Base-by-base conservation (phyloP, 2,329 filamentous ascomycete genomes). In the Tolypocladium nubicola region DNA sequence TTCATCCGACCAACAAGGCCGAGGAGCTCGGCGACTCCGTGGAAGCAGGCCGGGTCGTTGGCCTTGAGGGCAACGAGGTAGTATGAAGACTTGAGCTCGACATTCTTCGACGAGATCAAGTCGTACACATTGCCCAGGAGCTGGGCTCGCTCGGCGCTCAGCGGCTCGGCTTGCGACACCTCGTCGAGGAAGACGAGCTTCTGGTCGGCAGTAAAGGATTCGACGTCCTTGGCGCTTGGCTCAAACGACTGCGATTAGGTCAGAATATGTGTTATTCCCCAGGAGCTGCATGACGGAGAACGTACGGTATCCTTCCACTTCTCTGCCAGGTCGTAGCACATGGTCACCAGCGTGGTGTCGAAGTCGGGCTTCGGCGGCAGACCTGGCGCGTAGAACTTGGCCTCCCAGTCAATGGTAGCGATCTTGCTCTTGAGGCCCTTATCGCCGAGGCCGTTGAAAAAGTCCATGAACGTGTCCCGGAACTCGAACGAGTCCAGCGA, bases 401-500 rank as follows among this genome's bases (percentile, higher is more conserved):
- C 82, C 59, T 97, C 86, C 94, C 94, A 99, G 71, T 97, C 89
- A 53, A 99, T 85, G 9, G 80, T 76, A 5, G 82, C 79, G 39
- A 94, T 78, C 65, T 88, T 86, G 63, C 84, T 79, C 69, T 79
- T 76, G 58, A 84, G 75, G 3, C 82, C 79, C 2, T 80, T 74
- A 66, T 96, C 89, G 33, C 79, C 80, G 2, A 81, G 74, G 2
- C 74, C 74, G 59, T 81, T 76, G 71, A 97, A 97, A 78, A 96
- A 97, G 61, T 88, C 82, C 40, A 96, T 70, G 55, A 97, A 86
- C 1, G 90, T 95, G 54, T 87, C 79, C 70, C 93, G 96, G 81
- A 99, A 99, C 67, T 97, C 90, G 65, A 89, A 96, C 2, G 90
- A 95, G 73, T 97, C 91, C 9, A 99, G 80, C 2, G 90, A 96